These are phyloP conservation scores for Dothideomycetidae sp. DNA, from an alignment of 2,329 filamentous ascomycete species.

Conservation along the genomic window DNA sequence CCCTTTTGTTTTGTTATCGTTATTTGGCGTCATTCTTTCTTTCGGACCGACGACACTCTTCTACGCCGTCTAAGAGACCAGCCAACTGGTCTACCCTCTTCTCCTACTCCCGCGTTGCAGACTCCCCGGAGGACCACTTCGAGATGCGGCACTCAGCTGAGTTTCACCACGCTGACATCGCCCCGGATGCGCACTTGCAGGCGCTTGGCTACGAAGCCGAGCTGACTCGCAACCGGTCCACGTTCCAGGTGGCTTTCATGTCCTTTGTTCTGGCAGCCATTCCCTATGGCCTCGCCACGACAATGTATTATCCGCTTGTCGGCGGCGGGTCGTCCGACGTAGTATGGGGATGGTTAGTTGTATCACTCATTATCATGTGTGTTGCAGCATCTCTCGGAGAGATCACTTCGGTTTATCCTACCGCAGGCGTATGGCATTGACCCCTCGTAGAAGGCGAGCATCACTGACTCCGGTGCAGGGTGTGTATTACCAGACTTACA, in stretches of 20 bases:
- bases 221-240: constrained; percentile 49
- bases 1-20: background rate
- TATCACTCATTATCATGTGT: constrained; percentile 56
- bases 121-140: background rate
- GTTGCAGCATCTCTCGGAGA: constrained; percentile 58
- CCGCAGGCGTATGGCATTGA: constrained; percentile 33
- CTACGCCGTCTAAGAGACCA: no score
- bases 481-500: constrained; percentile 68
- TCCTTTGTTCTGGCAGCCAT: constrained; percentile 63
- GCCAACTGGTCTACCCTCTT: no score
- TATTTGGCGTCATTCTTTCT: background rate
- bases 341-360: constrained; percentile 58
- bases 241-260: constrained; percentile 59
- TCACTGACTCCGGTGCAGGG: constrained; percentile 40
- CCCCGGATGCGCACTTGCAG: constrained; percentile 49
- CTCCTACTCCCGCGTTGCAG: background rate
- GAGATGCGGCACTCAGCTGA: background rate
- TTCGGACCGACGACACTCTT: background rate
- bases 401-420: constrained; percentile 53
- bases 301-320: constrained; percentile 50
- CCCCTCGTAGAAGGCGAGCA: no score
- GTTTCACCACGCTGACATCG: constrained; percentile 14
- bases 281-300: constrained; percentile 59
- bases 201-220: constrained; percentile 54
- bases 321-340: constrained; percentile 54